Base-by-base conservation (phyloP, 306 rosid species). In the Fagus sylvatica region DNA sequence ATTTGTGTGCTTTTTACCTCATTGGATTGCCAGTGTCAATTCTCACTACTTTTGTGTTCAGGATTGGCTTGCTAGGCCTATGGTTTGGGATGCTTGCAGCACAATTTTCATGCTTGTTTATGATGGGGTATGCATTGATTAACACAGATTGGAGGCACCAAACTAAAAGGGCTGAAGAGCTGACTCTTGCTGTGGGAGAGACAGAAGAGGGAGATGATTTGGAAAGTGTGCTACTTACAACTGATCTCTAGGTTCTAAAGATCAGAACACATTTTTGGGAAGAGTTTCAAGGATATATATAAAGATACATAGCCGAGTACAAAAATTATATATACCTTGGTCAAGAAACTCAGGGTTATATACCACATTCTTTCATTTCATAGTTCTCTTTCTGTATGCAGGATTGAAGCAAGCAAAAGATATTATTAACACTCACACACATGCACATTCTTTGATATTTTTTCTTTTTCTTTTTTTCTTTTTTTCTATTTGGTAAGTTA, bases 11-110 rank as follows among this genome's bases (percentile, higher is more conserved):
- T 2, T 94, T 94, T 82, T 94, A 94, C 70, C 53, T 87, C 34
- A 69, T 94, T 55, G 98, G 98, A 8, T 76, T 94, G 54, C 98
- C 98, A 0, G 87, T 94, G 12, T 87, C 95, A 0, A 12, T 92
- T 22, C 46, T 89, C 3, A 81, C 85, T 9, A 51, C 91, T 32
- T 94, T 94, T 48, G 59, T 79, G 1, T 86, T 77, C 57, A 75
- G 75, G 11, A 37, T 78, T 51, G 98, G 91, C 13, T 89, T 94
- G 76, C 56, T 84, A 61, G 98, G 98, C 32, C 78, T 94, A 19
- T 94, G 97, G 98, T 67, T 60, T 74, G 98, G 98, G 64, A 79
- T 94, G 85, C 80, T 94, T 11, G 88, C 97, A 8, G 93, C 98
- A 30, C 97, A 94, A 61, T 40, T 78, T 32, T 86, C 97, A 17